These are phyloP conservation scores for Senna siamea DNA, from an alignment of 306 rosid genomes.

Conservation along the genomic window DNA sequence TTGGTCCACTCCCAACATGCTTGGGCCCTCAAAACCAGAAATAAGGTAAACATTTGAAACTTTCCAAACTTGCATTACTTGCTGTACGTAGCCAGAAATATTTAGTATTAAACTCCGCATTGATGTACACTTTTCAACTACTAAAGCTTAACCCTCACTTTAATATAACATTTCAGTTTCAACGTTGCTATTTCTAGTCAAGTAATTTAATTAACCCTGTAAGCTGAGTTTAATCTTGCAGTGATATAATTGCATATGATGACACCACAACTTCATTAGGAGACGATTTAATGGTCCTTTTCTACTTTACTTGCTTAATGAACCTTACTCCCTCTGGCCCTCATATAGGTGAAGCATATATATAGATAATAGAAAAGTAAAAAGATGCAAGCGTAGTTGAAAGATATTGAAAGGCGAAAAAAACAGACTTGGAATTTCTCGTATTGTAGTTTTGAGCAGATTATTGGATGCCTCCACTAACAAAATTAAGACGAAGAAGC, in stretches of 20 bases:
- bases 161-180: not conserved
- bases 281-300: not conserved
- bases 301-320: not conserved
- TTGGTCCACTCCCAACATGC: too few relatives aligned
- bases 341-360: not conserved
- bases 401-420: not conserved
- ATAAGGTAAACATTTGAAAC: too few relatives aligned
- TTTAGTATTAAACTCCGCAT: not conserved
- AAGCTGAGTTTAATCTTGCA: not conserved
- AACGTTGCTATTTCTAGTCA: not conserved
- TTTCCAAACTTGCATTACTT: too few relatives aligned
- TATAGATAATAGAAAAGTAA: not conserved
- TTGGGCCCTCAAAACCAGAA: too few relatives aligned
- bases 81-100: too few relatives aligned
- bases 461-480: slow-evolving; percentile 19
- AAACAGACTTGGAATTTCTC: not conserved
- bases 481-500: not conserved
- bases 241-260: slow-evolving; percentile 41
- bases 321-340: not conserved
- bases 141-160: not conserved
- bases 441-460: not conserved
- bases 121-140: not conserved
- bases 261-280: slow-evolving; percentile 8
- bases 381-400: not conserved
- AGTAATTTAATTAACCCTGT: not conserved